Evolutionary conservation across 257 asterid species (phyloP).

Genomic region (Catharanthus roseus): DNA sequence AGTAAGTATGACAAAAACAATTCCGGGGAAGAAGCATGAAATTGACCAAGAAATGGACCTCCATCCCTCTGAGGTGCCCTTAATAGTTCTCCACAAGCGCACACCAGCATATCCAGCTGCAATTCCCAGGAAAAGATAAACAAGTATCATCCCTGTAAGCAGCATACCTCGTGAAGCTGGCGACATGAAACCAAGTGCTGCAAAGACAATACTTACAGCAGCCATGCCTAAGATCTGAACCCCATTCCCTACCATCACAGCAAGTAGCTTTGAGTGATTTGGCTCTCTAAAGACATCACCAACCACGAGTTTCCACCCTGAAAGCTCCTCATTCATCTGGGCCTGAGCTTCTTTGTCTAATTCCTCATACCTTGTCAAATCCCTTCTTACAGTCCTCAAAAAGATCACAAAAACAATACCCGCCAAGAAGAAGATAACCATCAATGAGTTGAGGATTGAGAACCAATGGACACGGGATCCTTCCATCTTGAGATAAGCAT

Average conservation of each 20-base stretch:
- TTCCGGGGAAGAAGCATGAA: slow-evolving; percentile 86
- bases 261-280: slow-evolving; percentile 53
- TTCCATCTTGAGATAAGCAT: slow-evolving; percentile 81
- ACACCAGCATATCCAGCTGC: slow-evolving; percentile 67
- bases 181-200: slow-evolving; percentile 83
- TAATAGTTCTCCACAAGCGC: slow-evolving; percentile 63
- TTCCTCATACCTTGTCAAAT: slow-evolving; percentile 79
- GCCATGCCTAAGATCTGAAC: slow-evolving; percentile 79
- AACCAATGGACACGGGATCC: slow-evolving; percentile 89
- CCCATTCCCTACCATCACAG: slow-evolving; percentile 80
- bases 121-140: slow-evolving; percentile 75
- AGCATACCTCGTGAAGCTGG: slow-evolving; percentile 92
- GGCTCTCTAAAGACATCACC: slow-evolving; percentile 90
- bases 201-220: slow-evolving; percentile 64
- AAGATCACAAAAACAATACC: slow-evolving; percentile 82
- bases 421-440: slow-evolving; percentile 81
- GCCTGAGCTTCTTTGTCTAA: slow-evolving; percentile 84
- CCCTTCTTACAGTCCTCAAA: slow-evolving; percentile 80
- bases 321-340: slow-evolving; percentile 84
- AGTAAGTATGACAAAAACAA: slow-evolving; percentile 61
- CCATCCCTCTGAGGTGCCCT: slow-evolving; percentile 69
- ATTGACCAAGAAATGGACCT: slow-evolving; percentile 67
- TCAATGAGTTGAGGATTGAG: slow-evolving; percentile 73
- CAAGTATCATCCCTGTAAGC: slow-evolving; percentile 75
- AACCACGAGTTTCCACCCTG: slow-evolving; percentile 90